These are phyloP conservation scores for Neurospora hispaniola DNA, from an alignment of 495 filamentous ascomycete genomes.

Conservation along the genomic window DNA sequence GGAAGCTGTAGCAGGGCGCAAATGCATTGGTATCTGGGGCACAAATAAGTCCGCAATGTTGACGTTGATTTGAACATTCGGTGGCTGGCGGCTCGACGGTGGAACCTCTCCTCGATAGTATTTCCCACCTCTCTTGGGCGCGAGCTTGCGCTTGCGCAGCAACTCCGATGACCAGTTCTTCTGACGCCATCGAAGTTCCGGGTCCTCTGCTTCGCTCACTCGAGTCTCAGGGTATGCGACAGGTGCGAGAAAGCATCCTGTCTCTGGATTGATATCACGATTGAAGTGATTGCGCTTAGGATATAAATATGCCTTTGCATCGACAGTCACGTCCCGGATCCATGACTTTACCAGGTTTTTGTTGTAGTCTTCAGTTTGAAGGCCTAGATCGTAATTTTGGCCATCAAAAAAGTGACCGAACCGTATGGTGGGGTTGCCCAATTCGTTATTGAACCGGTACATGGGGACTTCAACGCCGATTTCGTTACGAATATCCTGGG, in stretches of 20 bases:
- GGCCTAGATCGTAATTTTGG: constrained; percentile 3
- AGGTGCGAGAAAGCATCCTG: constrained; percentile 19
- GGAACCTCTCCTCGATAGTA: not conserved
- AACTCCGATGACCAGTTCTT: constrained; percentile 10
- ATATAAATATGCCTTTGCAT: constrained; percentile 6
- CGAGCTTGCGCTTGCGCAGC: not conserved
- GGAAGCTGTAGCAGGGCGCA: constrained; percentile 22
- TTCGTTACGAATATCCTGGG: constrained; percentile 10
- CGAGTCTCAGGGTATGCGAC: constrained; percentile 15
- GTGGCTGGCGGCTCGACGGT: not conserved
- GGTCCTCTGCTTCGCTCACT: not conserved
- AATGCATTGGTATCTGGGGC: constrained; percentile 18
- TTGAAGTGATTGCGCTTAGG: constrained; percentile 10
- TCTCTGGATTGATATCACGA: constrained; percentile 23
- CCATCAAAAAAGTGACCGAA: not conserved
- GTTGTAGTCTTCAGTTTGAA: not conserved
- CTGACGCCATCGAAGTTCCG: constrained; percentile 9
- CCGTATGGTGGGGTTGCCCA: constrained; percentile 1
- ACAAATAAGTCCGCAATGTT: not conserved
- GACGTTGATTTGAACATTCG: not conserved
- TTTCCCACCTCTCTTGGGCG: not conserved
- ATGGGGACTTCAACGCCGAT: constrained; percentile 9
- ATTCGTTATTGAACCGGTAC: not conserved
- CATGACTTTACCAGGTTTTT: constrained; percentile 6
- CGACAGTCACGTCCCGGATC: constrained; percentile 1